These are phyloP conservation scores for Priceomyces medius DNA, from an alignment of 805 yeast genomes.

Conservation along the genomic window DNA sequence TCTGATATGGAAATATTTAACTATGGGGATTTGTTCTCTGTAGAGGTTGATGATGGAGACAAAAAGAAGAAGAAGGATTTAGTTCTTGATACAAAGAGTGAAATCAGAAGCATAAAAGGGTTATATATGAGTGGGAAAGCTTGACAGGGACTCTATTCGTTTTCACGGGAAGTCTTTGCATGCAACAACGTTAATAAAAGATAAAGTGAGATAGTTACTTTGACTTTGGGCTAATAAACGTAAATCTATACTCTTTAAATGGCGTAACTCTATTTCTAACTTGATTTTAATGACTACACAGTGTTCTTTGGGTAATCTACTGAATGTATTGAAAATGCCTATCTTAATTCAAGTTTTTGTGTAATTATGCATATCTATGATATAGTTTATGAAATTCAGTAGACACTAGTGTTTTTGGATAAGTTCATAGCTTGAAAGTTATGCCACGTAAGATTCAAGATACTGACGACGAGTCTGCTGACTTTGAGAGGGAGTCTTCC, in stretches of 20 bases:
- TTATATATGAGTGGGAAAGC: conserved; percentile 43
- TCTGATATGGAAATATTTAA: conserved; percentile 36
- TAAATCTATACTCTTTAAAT: no score
- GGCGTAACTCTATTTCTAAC: no score
- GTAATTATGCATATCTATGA: not conserved
- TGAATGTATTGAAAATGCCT: not conserved
- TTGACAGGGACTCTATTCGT: not conserved
- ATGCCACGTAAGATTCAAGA: conserved; percentile 14
- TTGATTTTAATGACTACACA: not conserved
- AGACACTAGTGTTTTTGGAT: not conserved
- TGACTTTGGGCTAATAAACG: no score
- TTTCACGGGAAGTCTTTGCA: no score
- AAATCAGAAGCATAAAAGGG: conserved; percentile 44
- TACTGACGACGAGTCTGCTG: conserved; percentile 13
- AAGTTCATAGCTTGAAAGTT: not conserved
- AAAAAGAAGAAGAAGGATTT: conserved; percentile 19
- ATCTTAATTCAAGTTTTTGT: not conserved
- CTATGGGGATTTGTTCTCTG: conserved; percentile 27
- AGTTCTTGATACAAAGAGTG: conserved; percentile 34
- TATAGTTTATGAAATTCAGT: not conserved
- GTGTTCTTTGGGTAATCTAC: not conserved
- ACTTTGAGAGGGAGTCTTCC: conserved; percentile 8
- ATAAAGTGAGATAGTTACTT: no score
- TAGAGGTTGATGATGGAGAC: conserved; percentile 9
- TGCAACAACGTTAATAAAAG: no score